Percentiles rank a stretch among this genome's conserved stretches.
Evolutionary conservation across 768 basidiomycete species (phyloP).

Genomic region (Filobasidium floriforme): DNA sequence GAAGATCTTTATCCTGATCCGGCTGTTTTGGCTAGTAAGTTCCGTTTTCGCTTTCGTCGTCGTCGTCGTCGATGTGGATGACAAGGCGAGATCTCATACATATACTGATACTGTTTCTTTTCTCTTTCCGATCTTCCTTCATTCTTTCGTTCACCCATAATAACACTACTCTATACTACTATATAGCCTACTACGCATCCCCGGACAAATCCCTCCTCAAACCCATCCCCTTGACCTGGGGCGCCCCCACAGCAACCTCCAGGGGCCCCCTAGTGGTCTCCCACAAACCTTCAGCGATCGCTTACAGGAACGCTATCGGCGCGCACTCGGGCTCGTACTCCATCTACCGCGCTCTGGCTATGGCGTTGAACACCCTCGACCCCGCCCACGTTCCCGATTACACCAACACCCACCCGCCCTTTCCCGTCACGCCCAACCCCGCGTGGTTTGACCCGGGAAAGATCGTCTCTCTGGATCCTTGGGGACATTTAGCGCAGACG

Average conservation of each 20-base stretch:
- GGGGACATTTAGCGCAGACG: conserved; percentile 70
- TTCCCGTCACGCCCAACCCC: no score
- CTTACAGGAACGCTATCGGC: conserved; percentile 79
- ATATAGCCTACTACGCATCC: conserved; percentile 53
- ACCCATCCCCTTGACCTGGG: conserved; percentile 75
- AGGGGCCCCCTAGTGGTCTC: conserved; percentile 87
- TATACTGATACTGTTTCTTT: no score
- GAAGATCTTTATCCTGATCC: conserved; percentile 64
- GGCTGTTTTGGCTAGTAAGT: conserved; percentile 74
- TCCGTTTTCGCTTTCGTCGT: no score
- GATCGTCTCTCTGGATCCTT: conserved; percentile 91
- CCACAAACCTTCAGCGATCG: conserved; percentile 60
- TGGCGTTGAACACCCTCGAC: conserved; percentile 59
- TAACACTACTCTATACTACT: no score
- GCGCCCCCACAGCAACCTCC: conserved; percentile 48
- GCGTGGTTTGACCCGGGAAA: conserved; percentile 59
- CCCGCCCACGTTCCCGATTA: conserved; percentile 67
- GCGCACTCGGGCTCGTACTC: conserved; percentile 90
- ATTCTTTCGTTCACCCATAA: no score
- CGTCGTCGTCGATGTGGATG: no score
- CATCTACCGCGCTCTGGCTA: conserved; percentile 85
- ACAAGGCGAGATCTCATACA: conserved; percentile 1
- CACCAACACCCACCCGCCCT: no score
- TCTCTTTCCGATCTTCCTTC: no score
- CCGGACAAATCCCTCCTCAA: conserved; percentile 86